Percentiles rank a stretch among this genome's conserved stretches.
These are phyloP conservation scores for Nepenthes alata DNA, from an alignment of 179 eudicot genomes.

Conservation along the genomic window DNA sequence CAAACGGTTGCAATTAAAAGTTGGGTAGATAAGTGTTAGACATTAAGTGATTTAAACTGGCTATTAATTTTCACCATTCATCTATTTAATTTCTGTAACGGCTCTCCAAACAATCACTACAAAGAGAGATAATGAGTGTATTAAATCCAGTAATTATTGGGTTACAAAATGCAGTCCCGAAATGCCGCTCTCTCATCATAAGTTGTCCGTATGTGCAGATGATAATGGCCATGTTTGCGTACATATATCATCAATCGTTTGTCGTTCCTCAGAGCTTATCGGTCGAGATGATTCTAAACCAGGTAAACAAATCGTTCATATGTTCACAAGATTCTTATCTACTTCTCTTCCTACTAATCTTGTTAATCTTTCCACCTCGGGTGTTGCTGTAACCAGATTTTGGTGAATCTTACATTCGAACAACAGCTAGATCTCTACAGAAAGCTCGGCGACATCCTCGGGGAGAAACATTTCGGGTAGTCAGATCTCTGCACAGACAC, in stretches of 20 bases:
- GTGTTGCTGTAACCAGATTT: slow-evolving; percentile 24
- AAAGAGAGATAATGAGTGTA: no score
- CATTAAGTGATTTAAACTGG: no score
- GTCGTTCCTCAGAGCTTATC: slow-evolving; percentile 48
- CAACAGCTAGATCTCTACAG: slow-evolving; percentile 52
- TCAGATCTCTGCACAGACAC: background rate
- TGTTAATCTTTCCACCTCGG: background rate
- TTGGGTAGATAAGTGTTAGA: no score
- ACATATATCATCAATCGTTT: slow-evolving; percentile 79
- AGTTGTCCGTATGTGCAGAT: slow-evolving; percentile 29
- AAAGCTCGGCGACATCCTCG: slow-evolving; percentile 47
- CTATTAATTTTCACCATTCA: no score
- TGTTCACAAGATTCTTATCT: background rate
- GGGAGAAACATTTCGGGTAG: slow-evolving; percentile 22
- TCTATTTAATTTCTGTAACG: no score
- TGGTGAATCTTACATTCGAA: slow-evolving; percentile 52
- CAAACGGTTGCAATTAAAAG: no score
- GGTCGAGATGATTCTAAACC: slow-evolving; percentile 57
- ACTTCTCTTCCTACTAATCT: slow-evolving; percentile 1
- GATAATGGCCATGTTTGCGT: slow-evolving; percentile 90
- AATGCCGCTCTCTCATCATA: no score
- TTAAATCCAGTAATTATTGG: no score
- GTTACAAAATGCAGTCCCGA: no score
- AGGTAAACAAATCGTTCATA: slow-evolving; percentile 25
- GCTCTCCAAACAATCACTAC: no score